These are phyloP conservation scores for Starmera quercuum DNA, from an alignment of 805 yeast genomes.

Conservation along the genomic window DNA sequence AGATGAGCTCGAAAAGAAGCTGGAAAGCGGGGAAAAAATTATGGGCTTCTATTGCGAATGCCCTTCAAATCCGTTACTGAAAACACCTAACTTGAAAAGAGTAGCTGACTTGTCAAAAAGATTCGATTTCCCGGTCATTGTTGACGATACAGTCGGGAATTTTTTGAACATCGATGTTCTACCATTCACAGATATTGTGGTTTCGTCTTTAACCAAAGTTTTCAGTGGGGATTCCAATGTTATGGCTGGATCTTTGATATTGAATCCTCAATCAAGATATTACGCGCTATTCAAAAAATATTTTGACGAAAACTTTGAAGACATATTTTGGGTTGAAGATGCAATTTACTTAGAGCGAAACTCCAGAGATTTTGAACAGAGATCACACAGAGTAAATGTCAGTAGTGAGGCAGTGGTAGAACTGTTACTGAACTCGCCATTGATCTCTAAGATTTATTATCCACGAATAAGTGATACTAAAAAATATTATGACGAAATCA, in stretches of 20 bases:
- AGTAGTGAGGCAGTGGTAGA: constrained; percentile 50
- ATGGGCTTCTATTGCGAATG: constrained; percentile 83
- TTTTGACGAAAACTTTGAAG: constrained; percentile 53
- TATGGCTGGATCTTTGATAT: constrained; percentile 83
- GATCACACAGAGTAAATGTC: constrained; percentile 47
- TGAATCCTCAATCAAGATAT: constrained; percentile 56
- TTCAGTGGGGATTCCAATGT: constrained; percentile 94
- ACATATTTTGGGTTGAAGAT: constrained; percentile 87
- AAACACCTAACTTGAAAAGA: constrained; percentile 69
- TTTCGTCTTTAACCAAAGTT: constrained; percentile 82
- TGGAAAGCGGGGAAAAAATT: constrained; percentile 60
- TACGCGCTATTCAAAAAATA: constrained; percentile 44
- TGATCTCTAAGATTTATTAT: constrained; percentile 62
- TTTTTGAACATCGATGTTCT: constrained; percentile 75
- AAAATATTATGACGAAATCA: constrained; percentile 62
- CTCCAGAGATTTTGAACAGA: constrained; percentile 74
- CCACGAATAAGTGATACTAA: constrained; percentile 53
- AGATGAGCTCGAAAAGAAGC: constrained; percentile 51
- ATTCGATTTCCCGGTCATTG: constrained; percentile 69
- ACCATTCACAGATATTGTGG: constrained; percentile 80
- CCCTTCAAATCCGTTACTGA: constrained; percentile 90
- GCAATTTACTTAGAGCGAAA: constrained; percentile 88
- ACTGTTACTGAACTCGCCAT: constrained; percentile 35
- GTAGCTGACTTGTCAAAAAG: constrained; percentile 60
- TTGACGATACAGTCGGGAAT: constrained; percentile 95